Evolutionary conservation across 306 rosid species (phyloP).

Genomic region (Cyamopsis tetragonoloba): DNA sequence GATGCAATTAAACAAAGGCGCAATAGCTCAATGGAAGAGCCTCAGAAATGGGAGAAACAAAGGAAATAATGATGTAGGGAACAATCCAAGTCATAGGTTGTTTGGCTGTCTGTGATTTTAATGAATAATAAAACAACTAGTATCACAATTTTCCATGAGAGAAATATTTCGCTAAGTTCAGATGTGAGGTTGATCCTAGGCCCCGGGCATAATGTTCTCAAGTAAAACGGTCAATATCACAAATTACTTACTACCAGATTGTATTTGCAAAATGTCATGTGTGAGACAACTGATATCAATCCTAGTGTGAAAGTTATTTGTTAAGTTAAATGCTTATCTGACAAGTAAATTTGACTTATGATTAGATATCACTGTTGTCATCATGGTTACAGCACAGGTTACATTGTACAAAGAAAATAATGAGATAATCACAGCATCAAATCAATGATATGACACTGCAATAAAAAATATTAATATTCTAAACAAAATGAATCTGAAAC

Average conservation of each 20-base stretch:
- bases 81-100: not conserved
- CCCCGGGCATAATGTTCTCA: not conserved
- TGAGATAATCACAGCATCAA: not conserved
- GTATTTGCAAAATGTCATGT: not conserved
- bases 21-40: not conserved
- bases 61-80: not conserved
- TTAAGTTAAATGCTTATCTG: not conserved
- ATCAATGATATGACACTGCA: not conserved
- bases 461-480: constrained; percentile 2
- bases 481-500: not conserved
- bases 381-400: not conserved
- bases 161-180: not conserved
- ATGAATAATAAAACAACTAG: not conserved
- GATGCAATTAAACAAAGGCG: not conserved
- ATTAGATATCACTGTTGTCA: not conserved
- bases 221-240: not conserved
- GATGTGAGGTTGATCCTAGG: not conserved
- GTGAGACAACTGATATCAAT: not conserved
- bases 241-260: not conserved
- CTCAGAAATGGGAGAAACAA: not conserved
- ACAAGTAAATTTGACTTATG: not conserved
- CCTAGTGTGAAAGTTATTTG: not conserved
- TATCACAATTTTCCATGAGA: not conserved
- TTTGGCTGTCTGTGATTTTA: not conserved
- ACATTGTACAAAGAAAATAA: not conserved